Evolutionary conservation across 805 yeast genomes (phyloP).

Genomic region (Novakomyces olei): DNA sequence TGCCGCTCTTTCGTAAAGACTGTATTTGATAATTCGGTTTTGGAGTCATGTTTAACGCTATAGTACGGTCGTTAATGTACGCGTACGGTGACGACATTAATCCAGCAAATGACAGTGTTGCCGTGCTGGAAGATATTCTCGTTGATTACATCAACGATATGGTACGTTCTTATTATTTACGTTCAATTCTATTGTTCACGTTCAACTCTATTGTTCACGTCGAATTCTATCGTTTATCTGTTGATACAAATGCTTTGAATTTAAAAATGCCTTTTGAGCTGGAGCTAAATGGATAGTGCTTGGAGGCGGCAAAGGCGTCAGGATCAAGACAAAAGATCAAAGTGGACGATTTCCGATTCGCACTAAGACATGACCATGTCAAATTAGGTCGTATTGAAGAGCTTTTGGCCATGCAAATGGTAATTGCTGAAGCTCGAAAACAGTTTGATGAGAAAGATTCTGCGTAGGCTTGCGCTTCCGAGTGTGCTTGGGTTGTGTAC

Average conservation of each 20-base stretch:
- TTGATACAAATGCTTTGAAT: neutral
- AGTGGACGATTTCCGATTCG: slow-evolving; percentile 53
- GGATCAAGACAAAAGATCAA: slow-evolving; percentile 39
- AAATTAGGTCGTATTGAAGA: slow-evolving; percentile 53
- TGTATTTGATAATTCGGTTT: too few species aligned
- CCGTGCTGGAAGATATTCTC: slow-evolving; percentile 43
- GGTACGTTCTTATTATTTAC: slow-evolving; percentile 12
- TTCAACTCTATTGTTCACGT: neutral
- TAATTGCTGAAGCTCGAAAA: slow-evolving; percentile 44
- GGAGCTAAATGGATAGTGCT: slow-evolving; percentile 17
- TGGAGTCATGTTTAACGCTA: too few species aligned
- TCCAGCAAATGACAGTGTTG: slow-evolving; percentile 44
- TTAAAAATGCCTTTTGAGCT: neutral
- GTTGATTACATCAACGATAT: slow-evolving; percentile 41
- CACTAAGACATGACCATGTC: slow-evolving; percentile 39
- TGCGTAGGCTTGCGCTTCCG: too few species aligned
- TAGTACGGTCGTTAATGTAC: slow-evolving; percentile 33
- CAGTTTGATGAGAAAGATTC: too few species aligned
- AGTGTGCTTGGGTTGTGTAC: too few species aligned
- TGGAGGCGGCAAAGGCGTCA: slow-evolving; percentile 30
- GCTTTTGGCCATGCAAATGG: slow-evolving; percentile 34
- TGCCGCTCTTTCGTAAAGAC: too few species aligned
- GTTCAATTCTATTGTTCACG: slow-evolving; percentile 4
- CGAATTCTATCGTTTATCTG: neutral
- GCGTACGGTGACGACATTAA: slow-evolving; percentile 55